A percentile compares a stretch with the other conserved stretches of the same genome.
Conservation (phyloP, 306 rosid genomes). For the Rosa rugosa region DNA sequence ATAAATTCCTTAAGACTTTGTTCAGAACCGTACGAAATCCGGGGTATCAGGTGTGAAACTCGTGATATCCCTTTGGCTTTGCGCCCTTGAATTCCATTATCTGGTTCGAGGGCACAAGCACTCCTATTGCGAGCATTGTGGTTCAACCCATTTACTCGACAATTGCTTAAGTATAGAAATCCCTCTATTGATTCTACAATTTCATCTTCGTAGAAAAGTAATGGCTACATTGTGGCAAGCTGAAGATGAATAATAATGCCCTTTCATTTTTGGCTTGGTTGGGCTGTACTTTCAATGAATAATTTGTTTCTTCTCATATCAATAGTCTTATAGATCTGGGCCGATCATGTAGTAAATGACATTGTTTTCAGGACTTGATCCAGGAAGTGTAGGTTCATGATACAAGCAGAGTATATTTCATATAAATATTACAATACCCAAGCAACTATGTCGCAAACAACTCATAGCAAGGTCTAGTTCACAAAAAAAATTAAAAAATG, state of each 20-base stretch:
- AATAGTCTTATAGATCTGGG: neutral
- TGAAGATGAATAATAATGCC: neutral
- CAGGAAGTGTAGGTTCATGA: neutral
- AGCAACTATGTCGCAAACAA: constrained; percentile 29
- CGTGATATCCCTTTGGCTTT: too few species aligned
- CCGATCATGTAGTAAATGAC: neutral
- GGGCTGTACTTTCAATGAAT: too few species aligned
- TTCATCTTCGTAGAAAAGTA: neutral
- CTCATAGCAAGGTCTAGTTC: constrained; percentile 14
- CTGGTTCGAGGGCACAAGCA: too few species aligned
- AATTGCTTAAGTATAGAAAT: neutral
- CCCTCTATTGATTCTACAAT: neutral
- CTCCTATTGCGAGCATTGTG: too few species aligned
- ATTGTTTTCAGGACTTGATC: neutral
- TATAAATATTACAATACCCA: constrained; percentile 29
- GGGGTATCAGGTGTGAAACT: too few species aligned
- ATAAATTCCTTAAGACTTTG: too few species aligned
- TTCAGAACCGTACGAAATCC: too few species aligned
- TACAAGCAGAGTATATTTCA: neutral
- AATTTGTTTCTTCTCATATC: neutral
- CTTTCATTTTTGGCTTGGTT: neutral
- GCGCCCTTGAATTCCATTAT: too few species aligned
- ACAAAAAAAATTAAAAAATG: constrained; percentile 36
- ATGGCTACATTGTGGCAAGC: neutral
- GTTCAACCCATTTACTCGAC: too few species aligned